Base-by-base conservation (phyloP, 805 yeast species). In the Kuraishia borneana region DNA sequence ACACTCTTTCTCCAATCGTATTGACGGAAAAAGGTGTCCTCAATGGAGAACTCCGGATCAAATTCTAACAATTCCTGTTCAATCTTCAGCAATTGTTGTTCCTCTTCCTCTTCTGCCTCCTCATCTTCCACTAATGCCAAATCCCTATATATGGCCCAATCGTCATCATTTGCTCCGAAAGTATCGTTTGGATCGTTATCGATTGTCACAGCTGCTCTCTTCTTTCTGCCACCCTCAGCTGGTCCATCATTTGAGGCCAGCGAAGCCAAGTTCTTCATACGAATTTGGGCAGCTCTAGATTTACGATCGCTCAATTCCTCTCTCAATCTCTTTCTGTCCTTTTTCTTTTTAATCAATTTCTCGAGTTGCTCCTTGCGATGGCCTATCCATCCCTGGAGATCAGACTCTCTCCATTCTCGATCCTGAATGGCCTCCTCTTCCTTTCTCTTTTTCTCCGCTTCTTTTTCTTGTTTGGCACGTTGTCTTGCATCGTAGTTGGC, bases 111-210 rank as follows among this genome's bases (percentile, higher is more conserved):
- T 40, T 83, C 79, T 22, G 73, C 72, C 44, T 85, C 95, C 39
- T 80, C 87, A 43, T 87, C 83, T 18, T 77, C 79, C 13, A 67
- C 78, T 41, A 70, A 73, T 14, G 84, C 73, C 37, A 87, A 81
- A 48, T 84, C 92, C 46, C 92, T 70, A 52, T 89, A 89, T 13
- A 85, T 77, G 17, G 81, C 74, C 96, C 96, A 89, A 55, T 92
- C 98, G 36, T 83, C 95, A 51, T 89, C 97, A 48, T 85, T 77
- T 2, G 95, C 88, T 37, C 96, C 97, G 56, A 89, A 88, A 0
- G 88, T 83, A 56, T 89, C 97, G 46, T 76, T 84, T 12, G 94
- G 94, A 53, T 85, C 96, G 44, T 83, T 84, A 48, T 84, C 95
- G 22, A 83, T 79, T 1, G 87, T 74, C 1, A 77, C 73, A 43